phyloP scores from a whole-genome alignment of 2,329 filamentous ascomycete genomes.

The Trichothecium roseum region DNA sequence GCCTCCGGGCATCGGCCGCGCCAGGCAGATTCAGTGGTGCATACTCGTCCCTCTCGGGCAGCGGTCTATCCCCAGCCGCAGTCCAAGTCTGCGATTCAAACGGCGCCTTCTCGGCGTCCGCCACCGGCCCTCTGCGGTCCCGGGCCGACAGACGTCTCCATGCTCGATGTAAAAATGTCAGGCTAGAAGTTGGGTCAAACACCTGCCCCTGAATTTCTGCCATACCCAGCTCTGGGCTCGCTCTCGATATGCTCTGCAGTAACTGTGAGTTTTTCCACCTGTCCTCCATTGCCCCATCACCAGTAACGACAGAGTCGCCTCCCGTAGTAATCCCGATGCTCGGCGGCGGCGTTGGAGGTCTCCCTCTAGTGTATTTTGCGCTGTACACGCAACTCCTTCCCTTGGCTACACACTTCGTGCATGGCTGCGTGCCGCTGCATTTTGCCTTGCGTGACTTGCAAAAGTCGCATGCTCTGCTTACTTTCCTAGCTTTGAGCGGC shows the following conservation, averaged over 20 bases:
- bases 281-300: no score
- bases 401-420: constrained; percentile 18
- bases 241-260: no score
- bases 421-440: constrained; percentile 26
- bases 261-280: no score
- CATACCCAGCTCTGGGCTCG: constrained; percentile 18
- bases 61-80: constrained; percentile 17
- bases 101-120: constrained; percentile 8
- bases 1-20: constrained; percentile 9
- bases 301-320: no score
- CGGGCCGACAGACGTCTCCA: constrained; percentile 31
- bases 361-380: constrained; percentile 22
- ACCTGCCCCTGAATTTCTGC: constrained; percentile 39
- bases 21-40: no score
- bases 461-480: constrained; percentile 26
- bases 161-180: constrained; percentile 44
- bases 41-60: constrained; percentile 9
- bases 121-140: constrained; percentile 14
- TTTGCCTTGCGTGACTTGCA: constrained; percentile 27
- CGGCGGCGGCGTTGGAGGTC: constrained; percentile 24
- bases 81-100: constrained; percentile 12
- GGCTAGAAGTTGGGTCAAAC: constrained; percentile 42
- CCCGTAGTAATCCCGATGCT: background rate
- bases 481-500: constrained; percentile 13
- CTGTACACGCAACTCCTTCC: constrained; percentile 21